These are phyloP conservation scores for Fonsecaea pedrosoi DNA, from an alignment of 2,329 filamentous ascomycete genomes.

Conservation along the genomic window DNA sequence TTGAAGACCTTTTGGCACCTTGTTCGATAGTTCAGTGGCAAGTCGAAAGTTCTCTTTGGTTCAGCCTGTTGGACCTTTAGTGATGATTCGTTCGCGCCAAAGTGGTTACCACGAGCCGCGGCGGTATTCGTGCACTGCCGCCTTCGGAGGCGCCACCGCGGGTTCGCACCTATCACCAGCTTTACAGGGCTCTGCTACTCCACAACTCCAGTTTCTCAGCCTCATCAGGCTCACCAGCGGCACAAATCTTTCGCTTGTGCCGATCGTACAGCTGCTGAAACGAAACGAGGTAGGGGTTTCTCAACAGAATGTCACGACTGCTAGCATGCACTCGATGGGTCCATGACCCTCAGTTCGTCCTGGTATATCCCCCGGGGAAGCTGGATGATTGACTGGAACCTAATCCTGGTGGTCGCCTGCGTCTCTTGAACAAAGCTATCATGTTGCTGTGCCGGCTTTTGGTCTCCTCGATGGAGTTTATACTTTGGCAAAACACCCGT, in stretches of 20 bases:
- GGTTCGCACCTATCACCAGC: background rate
- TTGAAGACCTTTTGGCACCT: background rate
- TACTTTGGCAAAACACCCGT: conserved; percentile 3
- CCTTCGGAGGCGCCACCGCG: background rate
- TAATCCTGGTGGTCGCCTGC: too few species aligned
- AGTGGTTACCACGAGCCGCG: background rate
- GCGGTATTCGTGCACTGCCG: background rate
- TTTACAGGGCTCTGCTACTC: background rate
- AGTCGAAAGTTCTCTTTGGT: background rate
- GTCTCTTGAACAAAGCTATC: background rate
- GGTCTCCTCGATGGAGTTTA: background rate
- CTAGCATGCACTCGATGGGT: background rate
- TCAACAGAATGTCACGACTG: background rate
- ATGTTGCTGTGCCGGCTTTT: background rate
- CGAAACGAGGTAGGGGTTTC: too few species aligned
- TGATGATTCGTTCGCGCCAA: background rate
- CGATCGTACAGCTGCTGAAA: background rate
- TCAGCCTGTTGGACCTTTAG: background rate
- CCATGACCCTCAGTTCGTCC: background rate
- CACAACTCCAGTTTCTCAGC: conserved; percentile 3
- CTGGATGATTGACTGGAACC: background rate
- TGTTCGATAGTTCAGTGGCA: background rate
- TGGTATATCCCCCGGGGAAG: background rate
- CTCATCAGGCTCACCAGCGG: conserved; percentile 12
- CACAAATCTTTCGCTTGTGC: background rate